phyloP scores from a whole-genome alignment of 306 rosid genomes.

The Trifolium subterraneum region DNA sequence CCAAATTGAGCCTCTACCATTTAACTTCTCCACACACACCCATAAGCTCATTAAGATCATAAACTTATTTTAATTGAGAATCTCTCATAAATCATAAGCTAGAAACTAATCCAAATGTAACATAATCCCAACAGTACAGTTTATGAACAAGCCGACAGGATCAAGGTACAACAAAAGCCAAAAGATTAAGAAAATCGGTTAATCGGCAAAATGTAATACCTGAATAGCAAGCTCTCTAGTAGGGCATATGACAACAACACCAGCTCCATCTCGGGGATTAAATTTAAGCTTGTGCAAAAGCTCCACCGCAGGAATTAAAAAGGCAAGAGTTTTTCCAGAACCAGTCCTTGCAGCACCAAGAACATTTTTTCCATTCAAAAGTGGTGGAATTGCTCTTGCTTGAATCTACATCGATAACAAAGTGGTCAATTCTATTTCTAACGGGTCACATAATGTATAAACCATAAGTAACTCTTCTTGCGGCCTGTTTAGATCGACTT shows the following conservation, averaged over 20 bases:
- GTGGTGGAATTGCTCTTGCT: slow-evolving; percentile 77
- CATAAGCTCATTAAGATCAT: background rate
- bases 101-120: background rate
- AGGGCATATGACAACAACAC: slow-evolving; percentile 86
- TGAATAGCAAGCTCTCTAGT: slow-evolving; percentile 98
- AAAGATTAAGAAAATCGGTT: background rate
- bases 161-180: background rate
- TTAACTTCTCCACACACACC: background rate
- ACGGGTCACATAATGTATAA: background rate
- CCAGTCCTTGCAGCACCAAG: slow-evolving; percentile 99
- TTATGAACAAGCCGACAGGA: background rate
- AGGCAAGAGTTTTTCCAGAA: slow-evolving; percentile 95
- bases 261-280: slow-evolving; percentile 77
- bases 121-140: background rate
- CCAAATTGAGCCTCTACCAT: background rate
- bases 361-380: slow-evolving; percentile 77
- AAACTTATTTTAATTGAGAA: background rate
- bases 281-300: slow-evolving; percentile 61
- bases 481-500: background rate
- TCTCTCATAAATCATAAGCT: background rate
- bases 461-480: background rate
- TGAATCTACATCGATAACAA: slow-evolving; percentile 70
- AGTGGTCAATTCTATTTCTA: background rate
- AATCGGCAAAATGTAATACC: slow-evolving; percentile 47
- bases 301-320: slow-evolving; percentile 93